phyloP scores from a whole-genome alignment of 1,284 basidiomycete genomes.

The Kalmanozyma brasiliensis region DNA sequence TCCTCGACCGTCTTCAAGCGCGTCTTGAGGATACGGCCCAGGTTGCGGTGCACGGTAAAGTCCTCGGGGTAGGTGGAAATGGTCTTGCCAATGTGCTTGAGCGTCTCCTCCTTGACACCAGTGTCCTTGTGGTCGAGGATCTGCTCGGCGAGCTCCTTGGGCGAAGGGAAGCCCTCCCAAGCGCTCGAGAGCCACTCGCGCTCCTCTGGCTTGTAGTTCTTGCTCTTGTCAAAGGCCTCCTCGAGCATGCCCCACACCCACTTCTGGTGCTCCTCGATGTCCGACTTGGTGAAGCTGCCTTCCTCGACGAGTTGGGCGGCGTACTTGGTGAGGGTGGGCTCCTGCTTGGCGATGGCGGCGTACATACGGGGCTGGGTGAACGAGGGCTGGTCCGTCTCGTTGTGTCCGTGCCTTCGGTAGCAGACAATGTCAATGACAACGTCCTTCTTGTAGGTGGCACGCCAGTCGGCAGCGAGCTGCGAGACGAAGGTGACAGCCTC shows the following conservation, averaged over 20 bases:
- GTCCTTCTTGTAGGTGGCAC: conserved; percentile 98
- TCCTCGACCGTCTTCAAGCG: conserved; percentile 91
- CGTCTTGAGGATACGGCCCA: conserved; percentile 87
- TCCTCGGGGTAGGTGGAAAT: conserved; percentile 84
- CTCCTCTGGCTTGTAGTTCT: conserved; percentile 85
- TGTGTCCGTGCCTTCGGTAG: conserved; percentile 98
- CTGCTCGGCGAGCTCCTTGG: conserved; percentile 91
- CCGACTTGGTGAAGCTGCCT: conserved; percentile 91
- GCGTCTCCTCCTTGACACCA: conserved; percentile 80
- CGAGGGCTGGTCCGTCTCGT: conserved; percentile 98
- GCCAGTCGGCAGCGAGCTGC: conserved; percentile 96
- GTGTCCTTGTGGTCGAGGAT: conserved; percentile 89
- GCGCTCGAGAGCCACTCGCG: conserved; percentile 94
- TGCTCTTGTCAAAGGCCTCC: conserved; percentile 86
- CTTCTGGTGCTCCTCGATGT: conserved; percentile 97
- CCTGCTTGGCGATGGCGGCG: conserved; percentile 93
- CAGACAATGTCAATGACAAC: conserved; percentile 99
- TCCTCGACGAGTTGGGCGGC: conserved; percentile 89
- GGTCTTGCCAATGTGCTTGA: conserved; percentile 85
- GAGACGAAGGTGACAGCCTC: conserved; percentile 96
- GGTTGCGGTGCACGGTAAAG: conserved; percentile 91
- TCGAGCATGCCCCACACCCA: conserved; percentile 99
- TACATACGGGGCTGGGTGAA: conserved; percentile 99
- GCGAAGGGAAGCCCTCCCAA: conserved; percentile 98
- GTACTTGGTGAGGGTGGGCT: conserved; percentile 90